Base-by-base conservation (phyloP, 2,329 filamentous ascomycete genomes). In the Alternaria angustiovoidea region DNA sequence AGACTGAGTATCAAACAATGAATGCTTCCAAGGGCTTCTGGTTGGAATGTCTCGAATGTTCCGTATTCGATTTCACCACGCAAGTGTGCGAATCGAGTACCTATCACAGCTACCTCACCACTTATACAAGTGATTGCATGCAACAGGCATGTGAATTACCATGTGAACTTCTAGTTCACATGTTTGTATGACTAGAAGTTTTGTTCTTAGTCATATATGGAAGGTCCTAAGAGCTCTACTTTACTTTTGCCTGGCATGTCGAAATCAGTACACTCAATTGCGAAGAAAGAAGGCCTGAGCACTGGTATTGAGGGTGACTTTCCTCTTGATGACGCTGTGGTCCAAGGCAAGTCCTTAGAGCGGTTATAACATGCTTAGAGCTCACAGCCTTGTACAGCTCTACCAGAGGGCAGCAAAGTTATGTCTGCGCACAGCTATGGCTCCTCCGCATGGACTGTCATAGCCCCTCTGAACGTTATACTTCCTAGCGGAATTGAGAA, bases 11-110 rank as follows among this genome's bases (percentile, higher is more conserved):
- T 11, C 28, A 30, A 11, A 30, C 9, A 30, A 30, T 11, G 28
- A 30, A 11, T 9, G 28, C 28, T 0, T 30, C 0, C 0, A 0
- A 11, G 28, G 28, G 2, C 28, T 30, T 30, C 28, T 30, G 0
- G 28, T 8, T 30, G 28, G 0, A 8, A 30, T 30, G 8, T 30
- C 28, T 30, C 4, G 28, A 11, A 0, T 11, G 2, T 11, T 0
- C 0, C 0, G 8, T 30, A 30, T 11, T 30, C 0, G 28, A 30
- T 30, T 30, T 30, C 28, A 30, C 28, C 28, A 30, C 9, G 28
- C 28, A 30, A 30, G 8, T 30, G 8, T 30, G 28, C 9, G 2
- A 30, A 30, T 30, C 28, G 28, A 30, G 28, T 30, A 4, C 28
- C 28, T 30, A 1, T 30, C 0, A 30, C 28, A 30, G 28, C 28